A percentile compares a stretch with the other conserved stretches of the same genome.
phyloP scores from a whole-genome alignment of 2,329 filamentous ascomycete genomes.

The Diaporthe amygdali region DNA sequence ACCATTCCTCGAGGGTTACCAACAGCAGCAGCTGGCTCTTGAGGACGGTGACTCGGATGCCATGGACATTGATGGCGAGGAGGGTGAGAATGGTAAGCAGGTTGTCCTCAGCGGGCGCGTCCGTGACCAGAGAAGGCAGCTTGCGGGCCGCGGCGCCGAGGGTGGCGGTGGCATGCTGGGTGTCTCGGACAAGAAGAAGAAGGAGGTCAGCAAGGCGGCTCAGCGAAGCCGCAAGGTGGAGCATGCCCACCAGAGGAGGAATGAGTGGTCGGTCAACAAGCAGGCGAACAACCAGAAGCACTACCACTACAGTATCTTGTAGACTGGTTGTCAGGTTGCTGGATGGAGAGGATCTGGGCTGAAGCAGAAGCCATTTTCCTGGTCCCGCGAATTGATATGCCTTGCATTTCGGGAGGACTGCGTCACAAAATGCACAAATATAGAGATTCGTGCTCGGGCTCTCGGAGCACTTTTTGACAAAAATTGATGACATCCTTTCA shows the following conservation, averaged over 20 bases:
- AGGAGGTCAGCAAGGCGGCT: conserved; percentile 68
- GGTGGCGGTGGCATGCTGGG: conserved; percentile 79
- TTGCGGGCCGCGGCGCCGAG: conserved; percentile 68
- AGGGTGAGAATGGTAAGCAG: conserved; percentile 31
- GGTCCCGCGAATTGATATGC: background rate
- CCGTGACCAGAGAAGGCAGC: conserved; percentile 53
- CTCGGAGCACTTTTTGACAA: background rate
- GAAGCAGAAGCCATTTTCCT: background rate
- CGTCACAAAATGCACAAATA: background rate
- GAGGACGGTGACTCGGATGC: conserved; percentile 43
- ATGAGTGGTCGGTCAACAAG: conserved; percentile 75
- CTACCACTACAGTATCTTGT: conserved; percentile 56
- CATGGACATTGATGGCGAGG: conserved; percentile 51
- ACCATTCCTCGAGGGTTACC: conserved; percentile 74
- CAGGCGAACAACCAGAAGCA: conserved; percentile 75
- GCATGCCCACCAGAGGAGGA: conserved; percentile 64
- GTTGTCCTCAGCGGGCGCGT: conserved; percentile 38
- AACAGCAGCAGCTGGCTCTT: conserved; percentile 62
- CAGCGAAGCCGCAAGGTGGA: conserved; percentile 71
- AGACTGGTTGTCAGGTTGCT: conserved; percentile 34
- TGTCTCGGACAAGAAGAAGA: conserved; percentile 77
- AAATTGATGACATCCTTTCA: background rate
- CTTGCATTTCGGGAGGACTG: background rate
- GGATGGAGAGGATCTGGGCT: background rate
- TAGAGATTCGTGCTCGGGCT: background rate